These are phyloP conservation scores for Leccinum truebloodii DNA, from an alignment of 768 basidiomycete species.

Conservation along the genomic window DNA sequence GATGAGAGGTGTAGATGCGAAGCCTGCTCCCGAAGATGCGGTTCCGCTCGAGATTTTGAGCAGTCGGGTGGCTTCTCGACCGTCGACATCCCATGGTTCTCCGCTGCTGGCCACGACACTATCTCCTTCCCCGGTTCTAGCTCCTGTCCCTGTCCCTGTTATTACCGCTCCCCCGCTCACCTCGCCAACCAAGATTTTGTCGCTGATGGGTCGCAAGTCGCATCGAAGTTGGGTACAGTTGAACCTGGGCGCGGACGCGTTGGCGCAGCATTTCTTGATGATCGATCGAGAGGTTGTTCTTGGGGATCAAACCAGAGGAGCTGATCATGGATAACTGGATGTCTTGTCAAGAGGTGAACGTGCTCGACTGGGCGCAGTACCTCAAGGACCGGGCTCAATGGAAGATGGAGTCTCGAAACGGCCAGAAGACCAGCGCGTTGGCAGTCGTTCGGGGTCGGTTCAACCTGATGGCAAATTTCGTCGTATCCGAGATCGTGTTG, in stretches of 20 bases:
- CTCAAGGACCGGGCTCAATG: conserved; percentile 73
- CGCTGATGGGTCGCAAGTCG: too few species aligned
- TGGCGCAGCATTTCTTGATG: conserved; percentile 82
- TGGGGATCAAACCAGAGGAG: conserved; percentile 61
- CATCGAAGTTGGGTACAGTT: conserved; percentile 54
- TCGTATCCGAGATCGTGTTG: conserved; percentile 76
- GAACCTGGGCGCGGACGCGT: conserved; percentile 50
- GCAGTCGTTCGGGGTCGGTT: conserved; percentile 78
- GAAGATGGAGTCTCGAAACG: conserved; percentile 60
- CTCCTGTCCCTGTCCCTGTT: too few species aligned
- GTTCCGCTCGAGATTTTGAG: too few species aligned
- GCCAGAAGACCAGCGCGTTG: conserved; percentile 68
- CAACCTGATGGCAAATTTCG: conserved; percentile 82
- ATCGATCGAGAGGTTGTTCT: conserved; percentile 47
- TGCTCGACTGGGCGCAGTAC: conserved; percentile 83
- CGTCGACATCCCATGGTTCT: too few species aligned
- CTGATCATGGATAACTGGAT: conserved; percentile 73
- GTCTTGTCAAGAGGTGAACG: conserved; percentile 58
- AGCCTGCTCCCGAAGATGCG: too few species aligned
- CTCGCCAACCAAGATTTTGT: too few species aligned
- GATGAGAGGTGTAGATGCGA: too few species aligned
- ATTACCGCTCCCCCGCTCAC: too few species aligned
- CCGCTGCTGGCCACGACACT: too few species aligned
- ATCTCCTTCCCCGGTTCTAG: too few species aligned
- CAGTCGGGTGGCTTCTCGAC: too few species aligned